Evolutionary conservation across 768 basidiomycete genomes (phyloP).

Genomic region (Pholiota microspora): DNA sequence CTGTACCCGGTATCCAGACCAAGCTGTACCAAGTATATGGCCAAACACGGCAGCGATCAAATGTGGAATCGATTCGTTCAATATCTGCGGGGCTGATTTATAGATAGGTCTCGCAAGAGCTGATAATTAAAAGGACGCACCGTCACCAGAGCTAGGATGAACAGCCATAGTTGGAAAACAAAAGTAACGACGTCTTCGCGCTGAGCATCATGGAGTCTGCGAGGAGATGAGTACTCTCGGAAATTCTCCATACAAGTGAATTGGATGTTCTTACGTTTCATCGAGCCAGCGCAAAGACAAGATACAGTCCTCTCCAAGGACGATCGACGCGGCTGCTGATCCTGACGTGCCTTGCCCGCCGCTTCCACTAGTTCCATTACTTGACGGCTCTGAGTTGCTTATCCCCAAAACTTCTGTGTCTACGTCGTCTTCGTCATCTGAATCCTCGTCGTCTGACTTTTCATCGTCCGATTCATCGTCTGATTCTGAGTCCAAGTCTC

Average conservation of each 20-base stretch:
- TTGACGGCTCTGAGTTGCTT: background rate
- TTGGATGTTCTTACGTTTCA: conserved; percentile 34
- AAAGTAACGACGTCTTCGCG: conserved; percentile 49
- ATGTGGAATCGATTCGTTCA: conserved; percentile 52
- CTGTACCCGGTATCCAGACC: conserved; percentile 43
- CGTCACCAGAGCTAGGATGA: conserved; percentile 42
- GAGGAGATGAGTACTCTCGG: background rate
- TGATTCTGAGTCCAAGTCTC: too few species aligned
- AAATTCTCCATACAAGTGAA: background rate
- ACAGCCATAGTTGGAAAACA: conserved; percentile 46
- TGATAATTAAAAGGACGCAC: conserved; percentile 27
- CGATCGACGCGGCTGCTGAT: too few species aligned
- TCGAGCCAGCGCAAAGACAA: conserved; percentile 44
- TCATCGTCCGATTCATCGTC: conserved; percentile 5
- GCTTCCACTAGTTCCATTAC: background rate
- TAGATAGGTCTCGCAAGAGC: background rate
- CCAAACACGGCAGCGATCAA: conserved; percentile 45
- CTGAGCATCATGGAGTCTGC: conserved; percentile 36
- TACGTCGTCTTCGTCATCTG: background rate
- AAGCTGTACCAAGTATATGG: conserved; percentile 44
- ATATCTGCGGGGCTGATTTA: too few species aligned
- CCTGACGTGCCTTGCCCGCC: too few species aligned
- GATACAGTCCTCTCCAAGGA: conserved; percentile 29
- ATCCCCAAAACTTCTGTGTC: background rate
- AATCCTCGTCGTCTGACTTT: background rate